Conservation (phyloP, 495 filamentous ascomycete species). For the Podospora sp. region DNA sequence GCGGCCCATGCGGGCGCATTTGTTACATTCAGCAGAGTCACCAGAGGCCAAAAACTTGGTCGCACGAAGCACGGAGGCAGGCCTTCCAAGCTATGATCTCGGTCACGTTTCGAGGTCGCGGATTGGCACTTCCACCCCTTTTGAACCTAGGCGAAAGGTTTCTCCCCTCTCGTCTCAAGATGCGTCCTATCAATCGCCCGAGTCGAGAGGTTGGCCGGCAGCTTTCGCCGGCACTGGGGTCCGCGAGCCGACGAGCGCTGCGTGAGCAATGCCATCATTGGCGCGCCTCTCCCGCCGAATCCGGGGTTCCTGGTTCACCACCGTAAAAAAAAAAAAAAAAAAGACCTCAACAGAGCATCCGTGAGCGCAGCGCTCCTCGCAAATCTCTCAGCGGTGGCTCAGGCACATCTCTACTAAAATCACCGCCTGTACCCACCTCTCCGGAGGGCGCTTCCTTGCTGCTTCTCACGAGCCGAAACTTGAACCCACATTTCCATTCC, state of each 20-base stretch:
- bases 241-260: slow-evolving; percentile 23
- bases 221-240: slow-evolving; percentile 30
- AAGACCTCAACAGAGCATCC: no score
- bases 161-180: slow-evolving; percentile 8
- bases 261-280: not conserved
- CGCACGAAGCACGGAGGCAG: not conserved
- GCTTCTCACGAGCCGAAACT: slow-evolving; percentile 4
- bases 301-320: no score
- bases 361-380: not conserved
- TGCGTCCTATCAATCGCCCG: not conserved
- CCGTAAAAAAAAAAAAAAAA: no score
- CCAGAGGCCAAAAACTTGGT: slow-evolving; percentile 6
- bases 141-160: not conserved
- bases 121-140: not conserved
- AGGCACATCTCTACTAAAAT: not conserved
- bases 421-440: not conserved
- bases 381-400: not conserved
- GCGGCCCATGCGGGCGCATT: slow-evolving; percentile 27
- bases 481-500: not conserved
- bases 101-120: slow-evolving; percentile 6
- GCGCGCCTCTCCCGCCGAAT: not conserved
- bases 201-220: slow-evolving; percentile 24
- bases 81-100: slow-evolving; percentile 1
- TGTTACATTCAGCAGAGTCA: slow-evolving; percentile 6
- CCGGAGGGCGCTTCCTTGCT: not conserved